phyloP scores from a whole-genome alignment of 192 early-diverging fungal genomes.

The Dispira simplex region DNA sequence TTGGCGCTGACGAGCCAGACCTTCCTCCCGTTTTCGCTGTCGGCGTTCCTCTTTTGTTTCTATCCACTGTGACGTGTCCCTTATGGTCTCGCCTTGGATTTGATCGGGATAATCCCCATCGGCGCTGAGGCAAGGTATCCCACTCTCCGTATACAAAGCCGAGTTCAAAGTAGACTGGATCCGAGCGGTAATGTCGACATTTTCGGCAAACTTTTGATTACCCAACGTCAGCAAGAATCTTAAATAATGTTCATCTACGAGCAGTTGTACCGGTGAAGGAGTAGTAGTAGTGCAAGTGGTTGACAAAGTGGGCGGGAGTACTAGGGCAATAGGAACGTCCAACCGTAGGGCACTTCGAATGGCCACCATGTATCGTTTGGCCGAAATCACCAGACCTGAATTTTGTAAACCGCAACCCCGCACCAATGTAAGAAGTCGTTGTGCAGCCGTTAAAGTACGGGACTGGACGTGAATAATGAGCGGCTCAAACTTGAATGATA shows the following conservation, averaged over 20 bases:
- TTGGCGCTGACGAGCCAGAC: slow-evolving; percentile 16
- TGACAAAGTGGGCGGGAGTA: slow-evolving; percentile 14
- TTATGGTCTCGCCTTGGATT: slow-evolving; percentile 2
- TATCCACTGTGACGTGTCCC: slow-evolving; percentile 15
- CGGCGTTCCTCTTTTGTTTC: slow-evolving; percentile 27
- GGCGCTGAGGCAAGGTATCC: slow-evolving; percentile 10
- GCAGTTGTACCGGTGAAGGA: slow-evolving; percentile 10
- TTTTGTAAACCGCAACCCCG: slow-evolving; percentile 32
- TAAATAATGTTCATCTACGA: slow-evolving; percentile 26
- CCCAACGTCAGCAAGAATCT: slow-evolving; percentile 21
- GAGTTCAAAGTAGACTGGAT: slow-evolving; percentile 12
- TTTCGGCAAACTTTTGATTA: slow-evolving; percentile 32
- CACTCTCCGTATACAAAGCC: slow-evolving; percentile 8
- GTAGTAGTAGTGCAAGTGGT: slow-evolving; percentile 13
- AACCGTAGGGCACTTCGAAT: slow-evolving; percentile 33
- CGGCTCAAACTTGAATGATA: slow-evolving; percentile 38
- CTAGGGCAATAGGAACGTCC: slow-evolving; percentile 33
- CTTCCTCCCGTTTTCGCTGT: slow-evolving; percentile 25
- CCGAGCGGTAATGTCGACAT: slow-evolving; percentile 14
- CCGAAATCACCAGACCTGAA: slow-evolving; percentile 29
- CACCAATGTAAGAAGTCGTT: slow-evolving; percentile 25
- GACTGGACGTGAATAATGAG: slow-evolving; percentile 38
- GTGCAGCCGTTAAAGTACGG: slow-evolving; percentile 25
- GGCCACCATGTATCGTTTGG: slow-evolving; percentile 33
- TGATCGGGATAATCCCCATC: slow-evolving; percentile 12